A percentile compares a stretch with the other conserved stretches of the same genome.
phyloP scores from a whole-genome alignment of 768 basidiomycete genomes.

The Boletales sp. region DNA sequence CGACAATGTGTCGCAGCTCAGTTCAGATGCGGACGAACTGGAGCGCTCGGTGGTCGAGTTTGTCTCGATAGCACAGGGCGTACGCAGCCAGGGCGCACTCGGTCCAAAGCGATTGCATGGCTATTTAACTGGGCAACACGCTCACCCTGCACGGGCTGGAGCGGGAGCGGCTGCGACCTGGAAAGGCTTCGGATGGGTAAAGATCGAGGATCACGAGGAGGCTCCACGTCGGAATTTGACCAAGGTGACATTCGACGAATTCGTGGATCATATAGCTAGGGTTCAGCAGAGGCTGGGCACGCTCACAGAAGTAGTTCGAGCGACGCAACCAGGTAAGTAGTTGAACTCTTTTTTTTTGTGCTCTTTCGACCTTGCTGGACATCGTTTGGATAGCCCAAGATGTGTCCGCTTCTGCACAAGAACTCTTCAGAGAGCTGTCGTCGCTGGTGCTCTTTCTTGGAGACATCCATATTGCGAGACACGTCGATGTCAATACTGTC shows the following conservation, averaged over 20 bases:
- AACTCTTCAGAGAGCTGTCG: slow-evolving; percentile 36
- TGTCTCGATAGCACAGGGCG: slow-evolving; percentile 56
- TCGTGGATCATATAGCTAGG: slow-evolving; percentile 23
- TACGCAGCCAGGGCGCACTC: slow-evolving; percentile 23
- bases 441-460: slow-evolving; percentile 39
- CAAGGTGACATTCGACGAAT: slow-evolving; percentile 29
- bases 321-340: slow-evolving; percentile 19
- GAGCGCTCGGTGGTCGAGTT: slow-evolving; percentile 67
- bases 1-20: slow-evolving; percentile 44
- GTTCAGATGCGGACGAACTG: slow-evolving; percentile 68
- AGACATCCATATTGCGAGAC: slow-evolving; percentile 49
- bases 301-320: slow-evolving; percentile 18
- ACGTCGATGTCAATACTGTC: slow-evolving; percentile 48
- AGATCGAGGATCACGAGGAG: slow-evolving; percentile 32
- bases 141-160: slow-evolving; percentile 43
- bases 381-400: slow-evolving; percentile 13
- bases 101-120: slow-evolving; percentile 37
- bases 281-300: slow-evolving; percentile 29
- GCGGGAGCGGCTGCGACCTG: slow-evolving; percentile 50
- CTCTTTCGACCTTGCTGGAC: neutral
- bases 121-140: slow-evolving; percentile 32
- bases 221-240: slow-evolving; percentile 28
- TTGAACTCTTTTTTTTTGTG: neutral
- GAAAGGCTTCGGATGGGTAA: slow-evolving; percentile 54
- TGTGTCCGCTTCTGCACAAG: slow-evolving; percentile 29